Base-by-base conservation (phyloP, 2,329 filamentous ascomycete genomes). In the Nemania bipapillata region DNA sequence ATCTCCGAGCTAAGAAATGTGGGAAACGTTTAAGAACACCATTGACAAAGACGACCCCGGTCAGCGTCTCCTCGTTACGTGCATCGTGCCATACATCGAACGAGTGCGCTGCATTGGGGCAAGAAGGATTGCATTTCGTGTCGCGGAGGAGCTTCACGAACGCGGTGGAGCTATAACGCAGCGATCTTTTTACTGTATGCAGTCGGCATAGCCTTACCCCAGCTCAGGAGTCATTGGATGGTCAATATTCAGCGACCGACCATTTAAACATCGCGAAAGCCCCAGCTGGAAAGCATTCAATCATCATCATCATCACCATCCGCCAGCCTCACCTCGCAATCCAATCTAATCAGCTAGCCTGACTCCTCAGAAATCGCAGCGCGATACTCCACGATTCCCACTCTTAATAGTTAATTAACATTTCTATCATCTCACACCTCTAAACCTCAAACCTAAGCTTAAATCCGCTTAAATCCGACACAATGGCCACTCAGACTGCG, bases 71-170 rank as follows among this genome's bases (percentile, higher is more conserved):
- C 42, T 57, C 45, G 61, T 12, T 22, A 55, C 45, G 22, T 26
- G 32, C n/a, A 75, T 77, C 74, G 67, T 74, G 66, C 74, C 71
- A 76, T 75, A 74, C 73, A 74, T 77, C 72, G 72, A 70, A 77
- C 71, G 75, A 76, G 70, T 35, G 28, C 52, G 69, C 72, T 69
- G 70, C 68, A 71, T 70, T 56, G 45, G 24, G n/a, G 58, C 59
- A 63, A 55, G 32, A 65, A 61, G 65, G 56, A 68, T 68, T 63
- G 59, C 56, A 24, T 68, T 72, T 68, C 57, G 62, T 66, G 74
- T 75, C 71, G 69, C 73, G 72, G 59, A 53, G 26, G 69, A 63
- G 64, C 42, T 70, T 72, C 55, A 64, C 54, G 59, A 59, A 11
- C n/a, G 42, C 12, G 11, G 54, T 28, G 53, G 60, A 20, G 40